These are phyloP conservation scores for Atalantia buxifolia DNA, from an alignment of 345 rosid species.

Conservation along the genomic window DNA sequence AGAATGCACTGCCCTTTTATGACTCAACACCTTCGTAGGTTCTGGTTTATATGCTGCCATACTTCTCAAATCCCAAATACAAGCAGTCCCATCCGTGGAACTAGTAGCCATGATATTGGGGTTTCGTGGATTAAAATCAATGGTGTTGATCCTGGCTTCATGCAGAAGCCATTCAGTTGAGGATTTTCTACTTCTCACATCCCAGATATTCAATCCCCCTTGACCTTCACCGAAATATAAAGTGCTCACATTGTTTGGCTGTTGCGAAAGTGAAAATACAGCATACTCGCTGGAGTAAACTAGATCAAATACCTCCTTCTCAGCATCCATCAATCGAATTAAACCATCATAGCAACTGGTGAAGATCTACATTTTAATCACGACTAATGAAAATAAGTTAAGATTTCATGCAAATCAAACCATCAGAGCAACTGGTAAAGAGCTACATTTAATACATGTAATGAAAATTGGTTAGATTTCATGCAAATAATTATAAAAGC, in stretches of 20 bases:
- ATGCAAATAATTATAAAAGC: too few relatives aligned
- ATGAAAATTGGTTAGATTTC: background rate
- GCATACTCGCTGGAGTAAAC: conserved; percentile 46
- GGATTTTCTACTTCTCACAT: conserved; percentile 55
- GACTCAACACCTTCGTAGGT: conserved; percentile 37
- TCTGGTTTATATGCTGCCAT: conserved; percentile 35
- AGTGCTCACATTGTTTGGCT: conserved; percentile 41
- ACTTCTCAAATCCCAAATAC: conserved; percentile 82
- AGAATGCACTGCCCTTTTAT: conserved; percentile 61
- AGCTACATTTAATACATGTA: conserved; percentile 36
- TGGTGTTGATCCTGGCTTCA: conserved; percentile 63
- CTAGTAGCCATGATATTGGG: conserved; percentile 70
- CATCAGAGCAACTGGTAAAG: conserved; percentile 65
- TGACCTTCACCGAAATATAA: conserved; percentile 62
- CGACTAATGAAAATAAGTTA: background rate
- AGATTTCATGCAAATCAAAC: conserved; percentile 3
- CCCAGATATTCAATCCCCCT: conserved; percentile 57
- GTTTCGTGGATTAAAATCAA: conserved; percentile 65
- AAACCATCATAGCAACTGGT: conserved; percentile 74
- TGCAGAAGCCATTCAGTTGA: conserved; percentile 52
- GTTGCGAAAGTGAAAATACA: conserved; percentile 58
- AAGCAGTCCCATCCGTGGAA: conserved; percentile 73
- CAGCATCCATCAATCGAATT: conserved; percentile 72
- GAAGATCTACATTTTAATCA: conserved; percentile 41
- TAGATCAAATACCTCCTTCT: conserved; percentile 66